phyloP scores from a whole-genome alignment of 225 moss, liverwort and hornwort species.

The Ulota crispa region DNA sequence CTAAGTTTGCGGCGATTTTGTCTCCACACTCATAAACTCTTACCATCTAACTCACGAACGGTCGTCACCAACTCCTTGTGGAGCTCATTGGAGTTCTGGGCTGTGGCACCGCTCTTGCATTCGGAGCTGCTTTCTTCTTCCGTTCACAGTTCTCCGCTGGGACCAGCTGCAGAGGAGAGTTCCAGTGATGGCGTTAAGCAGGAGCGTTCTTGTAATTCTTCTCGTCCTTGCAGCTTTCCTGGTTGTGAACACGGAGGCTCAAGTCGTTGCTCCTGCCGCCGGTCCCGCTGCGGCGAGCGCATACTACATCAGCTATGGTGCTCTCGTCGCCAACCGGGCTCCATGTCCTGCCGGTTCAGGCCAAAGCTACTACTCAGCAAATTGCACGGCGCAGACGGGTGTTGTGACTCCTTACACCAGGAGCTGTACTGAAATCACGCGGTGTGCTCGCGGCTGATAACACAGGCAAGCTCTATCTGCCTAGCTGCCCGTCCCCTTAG shows the following conservation, averaged over 20 bases:
- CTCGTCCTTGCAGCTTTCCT: background rate
- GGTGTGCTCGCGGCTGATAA: slow-evolving; percentile 42
- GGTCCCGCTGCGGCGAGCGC: background rate
- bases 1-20: slow-evolving; percentile 17
- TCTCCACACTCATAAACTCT: background rate
- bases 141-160: background rate
- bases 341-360: slow-evolving; percentile 36
- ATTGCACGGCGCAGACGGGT: slow-evolving; percentile 11
- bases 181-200: slow-evolving; percentile 16
- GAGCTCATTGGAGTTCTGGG: background rate
- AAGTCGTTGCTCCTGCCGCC: background rate
- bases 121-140: background rate
- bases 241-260: slow-evolving; percentile 16
- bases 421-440: slow-evolving; percentile 34
- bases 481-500: background rate
- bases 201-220: slow-evolving; percentile 13
- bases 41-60: background rate
- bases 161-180: background rate
- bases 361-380: slow-evolving; percentile 37
- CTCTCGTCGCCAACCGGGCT: slow-evolving; percentile 30
- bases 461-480: slow-evolving; percentile 1
- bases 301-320: slow-evolving; percentile 43
- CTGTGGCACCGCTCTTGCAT: background rate
- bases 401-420: slow-evolving; percentile 21
- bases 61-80: background rate